Percentiles rank a stretch among this genome's conserved stretches.
phyloP scores from a whole-genome alignment of 1,139 yeast genomes.

The Lodderomyces orthopsilosis region DNA sequence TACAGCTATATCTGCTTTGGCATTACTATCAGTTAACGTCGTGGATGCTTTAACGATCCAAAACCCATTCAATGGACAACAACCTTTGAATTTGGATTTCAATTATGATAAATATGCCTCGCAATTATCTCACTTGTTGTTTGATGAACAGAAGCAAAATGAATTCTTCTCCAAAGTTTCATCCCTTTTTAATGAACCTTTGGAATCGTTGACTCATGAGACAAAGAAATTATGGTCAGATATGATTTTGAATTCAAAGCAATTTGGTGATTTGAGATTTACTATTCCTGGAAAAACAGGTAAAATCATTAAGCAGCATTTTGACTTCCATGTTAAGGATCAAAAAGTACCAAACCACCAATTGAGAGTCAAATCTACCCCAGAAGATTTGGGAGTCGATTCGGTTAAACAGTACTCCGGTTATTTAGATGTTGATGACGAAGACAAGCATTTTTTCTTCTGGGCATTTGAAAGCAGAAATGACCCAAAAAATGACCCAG shows the following conservation, averaged over 20 bases:
- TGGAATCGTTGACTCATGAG: constrained; percentile 46
- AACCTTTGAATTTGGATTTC: constrained; percentile 24
- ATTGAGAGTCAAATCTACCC: constrained; percentile 60
- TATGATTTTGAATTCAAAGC: constrained; percentile 44
- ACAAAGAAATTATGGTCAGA: constrained; percentile 58
- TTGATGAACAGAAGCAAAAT: constrained; percentile 21
- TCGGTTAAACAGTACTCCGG: constrained; percentile 81
- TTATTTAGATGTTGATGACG: constrained; percentile 78
- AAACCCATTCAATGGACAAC: constrained; percentile 27
- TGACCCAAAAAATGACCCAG: constrained; percentile 44
- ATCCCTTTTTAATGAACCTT: constrained; percentile 41
- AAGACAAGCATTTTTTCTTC: constrained; percentile 68
- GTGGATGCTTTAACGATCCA: constrained; percentile 33
- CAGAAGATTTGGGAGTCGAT: constrained; percentile 69
- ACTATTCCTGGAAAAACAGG: constrained; percentile 44
- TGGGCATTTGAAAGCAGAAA: constrained; percentile 47
- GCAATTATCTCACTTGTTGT: constrained; percentile 12
- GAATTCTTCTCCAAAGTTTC: constrained; percentile 23
- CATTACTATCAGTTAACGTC: constrained; percentile 22
- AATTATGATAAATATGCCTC: constrained; percentile 17
- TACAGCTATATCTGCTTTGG: constrained; percentile 21
- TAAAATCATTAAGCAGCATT: constrained; percentile 29
- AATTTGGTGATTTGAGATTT: constrained; percentile 37
- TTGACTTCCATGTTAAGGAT: constrained; percentile 55
- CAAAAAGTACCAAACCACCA: constrained; percentile 51